phyloP scores from a whole-genome alignment of 192 early-diverging fungal genomes.

The Coemansia sp. region DNA sequence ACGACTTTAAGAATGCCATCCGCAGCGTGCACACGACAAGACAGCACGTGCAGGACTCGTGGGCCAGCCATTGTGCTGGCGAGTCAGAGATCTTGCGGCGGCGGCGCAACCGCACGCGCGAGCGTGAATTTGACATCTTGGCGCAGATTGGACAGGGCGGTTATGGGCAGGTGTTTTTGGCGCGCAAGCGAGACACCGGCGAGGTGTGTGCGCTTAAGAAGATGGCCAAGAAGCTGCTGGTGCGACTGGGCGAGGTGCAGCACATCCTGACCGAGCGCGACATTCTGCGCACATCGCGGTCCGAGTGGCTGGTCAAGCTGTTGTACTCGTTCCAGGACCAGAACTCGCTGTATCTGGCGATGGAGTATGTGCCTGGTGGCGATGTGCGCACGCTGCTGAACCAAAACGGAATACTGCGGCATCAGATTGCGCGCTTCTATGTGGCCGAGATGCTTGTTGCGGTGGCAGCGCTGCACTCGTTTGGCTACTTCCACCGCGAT shows the following conservation, averaged over 20 bases:
- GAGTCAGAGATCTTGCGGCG: conserved; percentile 62
- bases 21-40: conserved; percentile 41
- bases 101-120: conserved; percentile 63
- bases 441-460: conserved; percentile 82
- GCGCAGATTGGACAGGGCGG: conserved; percentile 76
- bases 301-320: conserved; percentile 82
- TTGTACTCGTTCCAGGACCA: conserved; percentile 85
- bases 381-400: conserved; percentile 78
- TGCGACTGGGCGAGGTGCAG: conserved; percentile 64
- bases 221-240: conserved; percentile 68
- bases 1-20: conserved; percentile 57
- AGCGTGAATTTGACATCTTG: conserved; percentile 66
- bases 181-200: conserved; percentile 63
- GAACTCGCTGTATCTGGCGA: conserved; percentile 69
- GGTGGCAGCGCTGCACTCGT: conserved; percentile 75
- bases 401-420: conserved; percentile 66
- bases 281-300: conserved; percentile 64
- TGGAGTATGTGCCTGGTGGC: conserved; percentile 66
- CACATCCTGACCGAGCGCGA: conserved; percentile 75
- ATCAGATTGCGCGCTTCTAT: conserved; percentile 82
- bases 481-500: conserved; percentile 92
- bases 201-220: conserved; percentile 73
- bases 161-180: conserved; percentile 75
- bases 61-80: conserved; percentile 57
- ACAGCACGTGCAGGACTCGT: conserved; percentile 56